phyloP scores from a whole-genome alignment of 139 green algal species.

The Gonium pectorale region DNA sequence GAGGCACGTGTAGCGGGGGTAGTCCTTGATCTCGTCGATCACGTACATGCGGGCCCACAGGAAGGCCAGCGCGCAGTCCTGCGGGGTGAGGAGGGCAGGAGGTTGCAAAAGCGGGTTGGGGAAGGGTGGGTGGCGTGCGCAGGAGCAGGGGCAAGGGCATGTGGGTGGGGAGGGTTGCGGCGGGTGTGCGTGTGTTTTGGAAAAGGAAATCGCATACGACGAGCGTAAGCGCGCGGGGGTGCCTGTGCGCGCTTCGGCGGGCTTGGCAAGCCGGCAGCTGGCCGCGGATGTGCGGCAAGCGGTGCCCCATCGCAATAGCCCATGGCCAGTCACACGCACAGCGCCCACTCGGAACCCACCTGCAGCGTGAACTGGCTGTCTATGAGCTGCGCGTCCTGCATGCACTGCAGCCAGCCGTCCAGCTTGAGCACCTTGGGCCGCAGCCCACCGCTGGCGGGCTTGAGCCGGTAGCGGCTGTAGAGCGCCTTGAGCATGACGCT shows the following conservation, averaged over 20 bases:
- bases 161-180: neutral
- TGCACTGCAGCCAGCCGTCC: slow-evolving; percentile 78
- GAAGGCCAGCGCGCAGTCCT: slow-evolving; percentile 74
- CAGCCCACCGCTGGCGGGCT: slow-evolving; percentile 74
- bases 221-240: too few species aligned
- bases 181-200: too few species aligned
- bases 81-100: neutral
- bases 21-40: slow-evolving; percentile 87
- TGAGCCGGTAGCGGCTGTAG: slow-evolving; percentile 75
- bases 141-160: neutral
- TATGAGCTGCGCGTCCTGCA: slow-evolving; percentile 66
- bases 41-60: slow-evolving; percentile 80
- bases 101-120: neutral
- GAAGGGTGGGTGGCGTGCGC: neutral
- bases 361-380: slow-evolving; percentile 75
- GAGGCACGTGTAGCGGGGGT: slow-evolving; percentile 67
- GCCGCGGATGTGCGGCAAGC: too few species aligned
- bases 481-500: slow-evolving; percentile 74
- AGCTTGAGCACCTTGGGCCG: slow-evolving; percentile 78
- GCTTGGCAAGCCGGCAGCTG: too few species aligned
- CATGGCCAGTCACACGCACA: too few species aligned
- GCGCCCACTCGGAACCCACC: too few species aligned
- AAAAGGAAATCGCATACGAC: too few species aligned
- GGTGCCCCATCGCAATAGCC: too few species aligned
- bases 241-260: too few species aligned